Evolutionary conservation across 2,329 filamentous ascomycete species (phyloP), one percentile per base, ranked within the genome.

Genomic region (Diaporthe humulicola): DNA sequence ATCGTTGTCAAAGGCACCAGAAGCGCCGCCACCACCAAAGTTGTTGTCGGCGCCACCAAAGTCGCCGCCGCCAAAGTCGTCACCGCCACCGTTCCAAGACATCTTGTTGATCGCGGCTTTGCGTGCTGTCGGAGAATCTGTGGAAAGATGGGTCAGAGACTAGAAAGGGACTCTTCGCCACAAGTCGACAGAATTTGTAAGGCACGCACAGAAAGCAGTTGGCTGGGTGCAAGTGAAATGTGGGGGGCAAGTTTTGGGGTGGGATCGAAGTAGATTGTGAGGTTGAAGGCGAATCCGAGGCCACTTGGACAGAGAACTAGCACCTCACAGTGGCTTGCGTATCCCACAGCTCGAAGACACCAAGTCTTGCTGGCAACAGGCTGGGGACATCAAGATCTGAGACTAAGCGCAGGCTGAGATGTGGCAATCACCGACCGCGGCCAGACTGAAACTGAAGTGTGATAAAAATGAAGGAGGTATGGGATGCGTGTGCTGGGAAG

Each of bases 1-100:
- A 33, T 33, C 58, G 50, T 25, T 64, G 40, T 36, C 56, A 56
- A 48, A 66, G 67, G 54, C 40, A 42, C 48, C 40, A 60, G 66
- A 42, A 12, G 33, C 30, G 42, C 15, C 73, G 38, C 69, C 73
- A 15, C 61, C 50, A 15, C 58, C 74, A 58, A 54, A 52, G 48
- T 28, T 38, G 38, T 64, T 38, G 38, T 25, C 33, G 36, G 60
- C 30, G 15, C 25, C 60, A 28, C 30, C 54, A 40, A 8, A 30
- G 4, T 25, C 36, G 19, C 67, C 36, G 28, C 58, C 67, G 28
- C 58, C 67, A 25, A 54, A 72, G 25, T 64, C 30, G 19, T 52
- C 66, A n/a, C 40, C 73, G 7, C 48, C 64, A 45, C 10, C 30
- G 52, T 69, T 45, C 61, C 61, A 69, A 71, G 74, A 74, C 58